Base-by-base conservation (phyloP, 441 rosid species). In the Gossypium davidsonii region DNA sequence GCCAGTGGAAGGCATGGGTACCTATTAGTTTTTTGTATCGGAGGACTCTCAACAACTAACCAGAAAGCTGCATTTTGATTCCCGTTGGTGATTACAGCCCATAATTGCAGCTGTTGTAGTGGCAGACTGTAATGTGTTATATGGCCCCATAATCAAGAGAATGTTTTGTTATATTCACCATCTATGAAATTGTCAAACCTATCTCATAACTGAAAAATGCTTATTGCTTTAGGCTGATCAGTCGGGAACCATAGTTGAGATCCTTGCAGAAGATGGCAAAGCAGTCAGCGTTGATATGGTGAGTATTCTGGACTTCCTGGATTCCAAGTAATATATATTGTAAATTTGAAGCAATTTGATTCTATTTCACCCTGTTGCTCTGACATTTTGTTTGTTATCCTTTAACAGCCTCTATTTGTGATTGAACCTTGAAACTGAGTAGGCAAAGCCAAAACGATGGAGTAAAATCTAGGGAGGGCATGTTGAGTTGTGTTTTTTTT, bases 181-280 rank as follows among this genome's bases (percentile, higher is more conserved):
- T 58, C 59, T 44, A 26, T 26, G 39, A 15, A 60, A 28, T 26
- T 60, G 18, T 26, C 21, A 5, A 44, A 58, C 74, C 74, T 10
- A n/a, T 57, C 21, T 20, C 52, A 34, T 34, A 44, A 51, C 51
- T 73, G n/a, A 57, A 64, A 42, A 71, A 11, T 21, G 31, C 53
- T 66, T 8, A 51, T 75, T 9, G 68, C 14, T 44, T 44, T 23
- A 88, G 96, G 92, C 94, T 74, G 94, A 90, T 79, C 89, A 82
- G 67, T 73, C 94, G 2, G 97, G 97, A 83, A 89, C 96, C 6
- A 31, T 90, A 71, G 89, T 89, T 0, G 96, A 90, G 78, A 76
- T 88, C 63, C 46, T 90, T 12, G 89, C 68, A 21, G 96, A 92
- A 82, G 97, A 92, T 57, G 85, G 90, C 65, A 89, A 92, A 80